Percentiles rank a stretch among this genome's conserved stretches.
These are phyloP conservation scores for Nakazawaea sp. DNA, from an alignment of 805 yeast species.

Conservation along the genomic window DNA sequence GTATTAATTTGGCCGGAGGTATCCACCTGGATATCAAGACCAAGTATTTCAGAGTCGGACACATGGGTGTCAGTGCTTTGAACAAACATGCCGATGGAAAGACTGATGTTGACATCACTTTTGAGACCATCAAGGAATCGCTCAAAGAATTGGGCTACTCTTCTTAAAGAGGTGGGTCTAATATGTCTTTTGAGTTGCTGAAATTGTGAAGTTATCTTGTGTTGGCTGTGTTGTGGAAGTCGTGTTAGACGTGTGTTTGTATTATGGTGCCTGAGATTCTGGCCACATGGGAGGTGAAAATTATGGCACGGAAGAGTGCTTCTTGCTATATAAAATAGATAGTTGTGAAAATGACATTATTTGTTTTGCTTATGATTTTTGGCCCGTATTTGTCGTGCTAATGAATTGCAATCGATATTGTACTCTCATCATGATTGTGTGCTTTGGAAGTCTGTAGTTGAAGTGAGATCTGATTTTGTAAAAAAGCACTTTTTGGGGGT, in stretches of 20 bases:
- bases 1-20: constrained; percentile 83
- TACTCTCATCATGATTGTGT: too few relatives aligned
- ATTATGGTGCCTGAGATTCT: too few relatives aligned
- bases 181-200: constrained; percentile 1
- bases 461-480: too few relatives aligned
- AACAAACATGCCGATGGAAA: constrained; percentile 32
- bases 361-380: too few relatives aligned
- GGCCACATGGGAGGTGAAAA: too few relatives aligned
- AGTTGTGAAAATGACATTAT: too few relatives aligned
- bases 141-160: constrained; percentile 32
- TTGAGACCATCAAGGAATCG: constrained; percentile 37
- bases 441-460: too few relatives aligned
- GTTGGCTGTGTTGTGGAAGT: neutral
- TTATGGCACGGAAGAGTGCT: too few relatives aligned
- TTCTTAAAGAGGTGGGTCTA: constrained; percentile 18
- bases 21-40: constrained; percentile 74
- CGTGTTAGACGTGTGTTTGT: neutral
- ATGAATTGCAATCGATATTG: too few relatives aligned
- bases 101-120: constrained; percentile 46
- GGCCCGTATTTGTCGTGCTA: too few relatives aligned
- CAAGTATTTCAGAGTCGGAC: constrained; percentile 90
- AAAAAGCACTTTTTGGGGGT: too few relatives aligned
- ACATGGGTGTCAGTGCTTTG: constrained; percentile 82
- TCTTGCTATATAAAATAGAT: too few relatives aligned
- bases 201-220: neutral